Percentiles rank a stretch among this genome's conserved stretches.
phyloP scores from a whole-genome alignment of 805 yeast species.

The Scheffersomyces spartinae region DNA sequence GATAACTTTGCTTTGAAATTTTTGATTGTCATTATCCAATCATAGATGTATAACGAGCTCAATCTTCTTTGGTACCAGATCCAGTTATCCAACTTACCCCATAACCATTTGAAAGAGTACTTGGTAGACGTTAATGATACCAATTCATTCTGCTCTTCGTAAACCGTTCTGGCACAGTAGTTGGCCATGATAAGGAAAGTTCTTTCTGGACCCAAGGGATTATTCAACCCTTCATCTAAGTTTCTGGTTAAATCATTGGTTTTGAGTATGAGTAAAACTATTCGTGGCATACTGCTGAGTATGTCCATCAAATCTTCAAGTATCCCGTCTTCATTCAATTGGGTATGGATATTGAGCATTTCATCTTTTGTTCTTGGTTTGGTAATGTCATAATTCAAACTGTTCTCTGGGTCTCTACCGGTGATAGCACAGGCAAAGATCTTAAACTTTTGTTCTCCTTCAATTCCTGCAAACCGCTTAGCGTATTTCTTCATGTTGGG shows the following conservation, averaged over 20 bases:
- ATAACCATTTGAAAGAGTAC: conserved; percentile 11
- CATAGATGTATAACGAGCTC: conserved; percentile 22
- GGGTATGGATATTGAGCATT: conserved; percentile 51
- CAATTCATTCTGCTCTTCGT: conserved; percentile 47
- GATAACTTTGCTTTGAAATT: no score
- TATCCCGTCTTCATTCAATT: conserved; percentile 50
- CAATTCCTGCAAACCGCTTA: conserved; percentile 63
- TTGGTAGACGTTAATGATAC: conserved; percentile 9
- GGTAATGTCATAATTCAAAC: conserved; percentile 52
- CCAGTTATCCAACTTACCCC: conserved; percentile 16
- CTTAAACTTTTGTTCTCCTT: conserved; percentile 62
- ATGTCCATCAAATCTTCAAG: conserved; percentile 70
- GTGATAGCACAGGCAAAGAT: conserved; percentile 89
- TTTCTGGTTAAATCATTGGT: conserved; percentile 90
- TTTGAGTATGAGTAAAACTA: conserved; percentile 76
- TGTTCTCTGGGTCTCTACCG: conserved; percentile 78
- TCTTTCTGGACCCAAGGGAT: conserved; percentile 79
- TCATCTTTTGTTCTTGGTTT: conserved; percentile 49
- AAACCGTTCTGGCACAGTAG: conserved; percentile 77
- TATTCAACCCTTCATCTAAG: conserved; percentile 71
- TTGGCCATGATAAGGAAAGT: conserved; percentile 82
- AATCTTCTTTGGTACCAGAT: conserved; percentile 18
- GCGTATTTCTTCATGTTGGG: conserved; percentile 65
- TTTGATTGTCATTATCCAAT: conserved; percentile 15
- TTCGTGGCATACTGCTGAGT: conserved; percentile 68